Percentiles rank a stretch among this genome's conserved stretches.
Evolutionary conservation across 2,329 filamentous ascomycete species (phyloP).

Genomic region (Colletotrichum kahawae): DNA sequence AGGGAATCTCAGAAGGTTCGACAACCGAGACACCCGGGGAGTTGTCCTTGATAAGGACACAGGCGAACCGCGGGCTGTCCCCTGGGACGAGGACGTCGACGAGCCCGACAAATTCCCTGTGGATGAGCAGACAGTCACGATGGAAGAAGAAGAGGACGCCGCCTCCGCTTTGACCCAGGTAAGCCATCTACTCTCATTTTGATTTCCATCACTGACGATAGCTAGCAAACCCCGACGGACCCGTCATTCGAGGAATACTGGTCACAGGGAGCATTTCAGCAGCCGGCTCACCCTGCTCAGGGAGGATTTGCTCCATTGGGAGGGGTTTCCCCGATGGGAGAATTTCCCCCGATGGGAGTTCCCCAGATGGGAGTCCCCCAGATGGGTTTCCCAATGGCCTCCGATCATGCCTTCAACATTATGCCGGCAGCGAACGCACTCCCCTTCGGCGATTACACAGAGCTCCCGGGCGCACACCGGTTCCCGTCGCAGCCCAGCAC

Average conservation of each 20-base stretch:
- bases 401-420: accelerated
- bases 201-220: not conserved
- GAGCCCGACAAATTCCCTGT: accelerated
- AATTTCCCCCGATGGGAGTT: not conserved
- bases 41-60: not conserved
- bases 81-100: accelerated
- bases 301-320: not conserved
- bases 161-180: accelerated
- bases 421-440: not conserved
- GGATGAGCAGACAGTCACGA: not conserved
- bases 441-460: accelerated
- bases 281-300: accelerated
- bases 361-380: not conserved
- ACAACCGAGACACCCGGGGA: too few relatives aligned
- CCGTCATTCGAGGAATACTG: too few relatives aligned
- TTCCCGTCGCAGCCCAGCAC: accelerated
- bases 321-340: not conserved
- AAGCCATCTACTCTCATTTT: not conserved
- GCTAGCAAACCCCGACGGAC: not conserved
- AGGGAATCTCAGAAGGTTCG: not conserved
- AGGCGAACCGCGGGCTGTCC: not conserved
- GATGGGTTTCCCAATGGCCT: not conserved
- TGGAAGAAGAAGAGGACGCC: not conserved
- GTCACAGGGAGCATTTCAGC: not conserved
- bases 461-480: accelerated